These are phyloP conservation scores for Nidularia pulvinata DNA, from an alignment of 768 basidiomycete genomes.

Conservation along the genomic window DNA sequence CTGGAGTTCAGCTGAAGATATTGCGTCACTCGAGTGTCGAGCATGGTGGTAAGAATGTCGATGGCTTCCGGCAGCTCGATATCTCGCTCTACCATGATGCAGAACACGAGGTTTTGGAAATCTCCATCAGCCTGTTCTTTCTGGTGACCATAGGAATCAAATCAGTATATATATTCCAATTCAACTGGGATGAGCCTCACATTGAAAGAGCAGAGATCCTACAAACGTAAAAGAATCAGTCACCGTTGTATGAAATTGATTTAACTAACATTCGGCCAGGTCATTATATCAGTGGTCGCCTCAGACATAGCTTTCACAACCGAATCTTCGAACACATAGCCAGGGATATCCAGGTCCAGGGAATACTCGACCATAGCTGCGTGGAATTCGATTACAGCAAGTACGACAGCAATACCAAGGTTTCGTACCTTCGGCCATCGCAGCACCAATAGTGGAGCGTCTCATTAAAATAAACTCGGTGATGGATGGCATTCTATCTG, in stretches of 20 bases:
- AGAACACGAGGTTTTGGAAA: conserved; percentile 20
- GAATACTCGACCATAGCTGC: conserved; percentile 15
- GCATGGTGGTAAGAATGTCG: conserved; percentile 15
- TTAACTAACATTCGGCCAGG: conserved; percentile 14
- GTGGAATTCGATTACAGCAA: not conserved
- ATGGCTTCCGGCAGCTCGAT: conserved; percentile 20
- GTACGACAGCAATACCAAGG: not conserved
- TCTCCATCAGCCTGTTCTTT: conserved; percentile 26
- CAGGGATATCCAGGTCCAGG: conserved; percentile 9
- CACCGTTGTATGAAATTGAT: not conserved
- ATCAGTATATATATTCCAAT: not conserved
- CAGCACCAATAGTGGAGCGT: conserved; percentile 10
- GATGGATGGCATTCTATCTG: conserved; percentile 7
- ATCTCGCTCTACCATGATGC: conserved; percentile 15
- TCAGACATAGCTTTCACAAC: conserved; percentile 11
- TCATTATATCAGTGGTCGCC: conserved; percentile 14
- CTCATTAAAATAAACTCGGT: conserved; percentile 13
- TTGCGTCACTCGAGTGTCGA: conserved; percentile 11
- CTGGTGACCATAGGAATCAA: conserved; percentile 4
- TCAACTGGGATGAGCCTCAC: conserved; percentile 2
- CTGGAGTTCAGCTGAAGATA: conserved; percentile 16
- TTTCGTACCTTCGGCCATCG: conserved; percentile 10
- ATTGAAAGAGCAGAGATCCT: conserved; percentile 21
- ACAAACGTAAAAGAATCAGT: not conserved
- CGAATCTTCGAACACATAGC: conserved; percentile 12